Conservation (phyloP, 495 filamentous ascomycete species). For the Lentithecium fluviatile region DNA sequence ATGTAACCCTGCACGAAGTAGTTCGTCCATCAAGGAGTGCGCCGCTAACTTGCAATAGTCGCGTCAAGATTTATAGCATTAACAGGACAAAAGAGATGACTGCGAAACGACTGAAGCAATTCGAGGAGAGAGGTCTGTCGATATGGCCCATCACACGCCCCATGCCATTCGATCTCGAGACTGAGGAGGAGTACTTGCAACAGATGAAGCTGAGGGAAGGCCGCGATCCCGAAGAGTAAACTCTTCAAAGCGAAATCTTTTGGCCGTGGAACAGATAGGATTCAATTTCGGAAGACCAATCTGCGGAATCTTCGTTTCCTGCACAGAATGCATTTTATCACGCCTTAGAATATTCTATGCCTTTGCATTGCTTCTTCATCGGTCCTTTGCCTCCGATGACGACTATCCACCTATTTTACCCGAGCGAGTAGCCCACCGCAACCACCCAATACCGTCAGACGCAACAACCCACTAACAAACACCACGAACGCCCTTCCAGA, state of each 20-base stretch:
- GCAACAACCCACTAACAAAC: not conserved
- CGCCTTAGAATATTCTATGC: slow-evolving; percentile 10
- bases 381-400: not conserved
- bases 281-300: not conserved
- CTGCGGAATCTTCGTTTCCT: not conserved
- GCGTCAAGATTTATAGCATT: slow-evolving; percentile 63
- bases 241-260: not conserved
- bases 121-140: slow-evolving; percentile 48
- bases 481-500: slow-evolving; percentile 18
- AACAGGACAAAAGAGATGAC: slow-evolving; percentile 55
- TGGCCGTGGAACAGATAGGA: not conserved
- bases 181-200: slow-evolving; percentile 32
- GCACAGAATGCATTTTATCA: not conserved
- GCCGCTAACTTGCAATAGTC: slow-evolving; percentile 25
- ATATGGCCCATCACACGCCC: slow-evolving; percentile 36
- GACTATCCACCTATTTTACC: not conserved
- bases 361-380: not conserved
- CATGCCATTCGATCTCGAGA: slow-evolving; percentile 34
- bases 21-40: not conserved
- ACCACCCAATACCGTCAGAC: not conserved
- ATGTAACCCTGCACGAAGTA: not conserved
- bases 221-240: slow-evolving; percentile 34
- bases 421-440: not conserved
- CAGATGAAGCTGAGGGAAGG: slow-evolving; percentile 32
- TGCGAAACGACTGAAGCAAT: slow-evolving; percentile 48